Percentiles rank a stretch among this genome's conserved stretches.
phyloP scores from a whole-genome alignment of 352 stramenopile genomes.

The Phytophthora sp. region DNA sequence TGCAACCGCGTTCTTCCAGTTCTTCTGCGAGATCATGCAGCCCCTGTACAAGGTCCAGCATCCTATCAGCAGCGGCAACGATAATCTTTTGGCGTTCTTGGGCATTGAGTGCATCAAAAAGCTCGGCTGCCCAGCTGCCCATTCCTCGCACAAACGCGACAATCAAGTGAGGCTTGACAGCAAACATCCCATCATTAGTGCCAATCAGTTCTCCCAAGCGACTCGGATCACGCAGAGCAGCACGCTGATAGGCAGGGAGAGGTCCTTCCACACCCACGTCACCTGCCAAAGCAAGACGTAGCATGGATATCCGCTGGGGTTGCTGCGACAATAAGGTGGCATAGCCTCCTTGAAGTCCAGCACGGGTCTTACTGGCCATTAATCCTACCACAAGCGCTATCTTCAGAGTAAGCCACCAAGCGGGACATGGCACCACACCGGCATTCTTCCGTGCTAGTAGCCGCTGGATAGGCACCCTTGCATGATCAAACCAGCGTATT shows the following conservation, averaged over 20 bases:
- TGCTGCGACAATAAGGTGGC: conserved; percentile 28
- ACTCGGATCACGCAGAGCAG: conserved; percentile 26
- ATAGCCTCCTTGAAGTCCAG: conserved; percentile 21
- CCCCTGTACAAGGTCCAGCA: conserved; percentile 22
- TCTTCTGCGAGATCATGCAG: conserved; percentile 22
- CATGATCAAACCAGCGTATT: conserved; percentile 23
- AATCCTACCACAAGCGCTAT: conserved; percentile 21
- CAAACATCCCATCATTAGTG: conserved; percentile 30
- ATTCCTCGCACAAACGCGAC: conserved; percentile 26
- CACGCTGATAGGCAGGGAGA: conserved; percentile 26
- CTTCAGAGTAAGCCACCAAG: conserved; percentile 33
- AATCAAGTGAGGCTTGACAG: conserved; percentile 29
- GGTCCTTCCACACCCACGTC: conserved; percentile 36
- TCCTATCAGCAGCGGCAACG: conserved; percentile 14
- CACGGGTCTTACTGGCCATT: conserved; percentile 29
- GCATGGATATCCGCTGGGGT: conserved; percentile 27
- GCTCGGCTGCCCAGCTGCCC: conserved; percentile 23
- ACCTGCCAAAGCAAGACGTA: conserved; percentile 24
- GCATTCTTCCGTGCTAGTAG: conserved; percentile 29
- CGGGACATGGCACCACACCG: conserved; percentile 3
- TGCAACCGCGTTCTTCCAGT: conserved; percentile 12
- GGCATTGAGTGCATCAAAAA: conserved; percentile 23
- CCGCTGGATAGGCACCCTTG: conserved; percentile 22
- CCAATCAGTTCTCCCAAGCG: conserved; percentile 15
- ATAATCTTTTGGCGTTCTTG: conserved; percentile 27